phyloP scores from a whole-genome alignment of 345 rosid genomes.

The Cardamine chenopodiifolia region DNA sequence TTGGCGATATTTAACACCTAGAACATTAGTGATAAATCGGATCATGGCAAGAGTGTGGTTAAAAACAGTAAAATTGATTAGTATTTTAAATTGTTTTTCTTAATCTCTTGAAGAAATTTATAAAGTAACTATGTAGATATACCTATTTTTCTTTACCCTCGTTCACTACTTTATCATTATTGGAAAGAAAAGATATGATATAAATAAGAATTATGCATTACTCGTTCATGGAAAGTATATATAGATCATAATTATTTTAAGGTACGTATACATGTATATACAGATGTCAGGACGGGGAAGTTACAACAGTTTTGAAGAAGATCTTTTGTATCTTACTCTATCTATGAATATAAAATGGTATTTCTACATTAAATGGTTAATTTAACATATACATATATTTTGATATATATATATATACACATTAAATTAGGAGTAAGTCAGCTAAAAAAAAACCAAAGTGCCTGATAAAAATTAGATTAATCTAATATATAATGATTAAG shows the following conservation, averaged over 20 bases:
- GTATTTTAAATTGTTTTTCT: not conserved
- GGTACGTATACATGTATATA: slow-evolving; percentile 1
- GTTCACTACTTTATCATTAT: not conserved
- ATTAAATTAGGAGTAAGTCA: not conserved
- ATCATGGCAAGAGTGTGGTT: not conserved
- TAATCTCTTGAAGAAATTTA: no score
- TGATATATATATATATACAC: no score
- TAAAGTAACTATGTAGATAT: not conserved
- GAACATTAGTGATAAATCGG: no score
- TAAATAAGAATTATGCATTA: slow-evolving; percentile 4
- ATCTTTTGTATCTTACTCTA: slow-evolving; percentile 23
- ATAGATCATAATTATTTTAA: not conserved
- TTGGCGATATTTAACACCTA: no score
- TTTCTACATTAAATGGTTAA: not conserved
- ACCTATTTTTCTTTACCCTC: not conserved
- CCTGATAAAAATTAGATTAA: not conserved
- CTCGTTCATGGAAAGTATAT: not conserved
- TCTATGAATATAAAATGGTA: slow-evolving; percentile 7
- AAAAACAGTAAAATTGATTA: not conserved
- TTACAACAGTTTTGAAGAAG: slow-evolving; percentile 27
- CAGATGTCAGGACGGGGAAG: slow-evolving; percentile 35
- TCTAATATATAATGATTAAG: slow-evolving; percentile 21
- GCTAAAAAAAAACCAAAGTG: not conserved
- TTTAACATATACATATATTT: not conserved
- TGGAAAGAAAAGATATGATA: not conserved